phyloP scores from a whole-genome alignment of 2,329 filamentous ascomycete genomes.

The Tolypocladium inflatum region DNA sequence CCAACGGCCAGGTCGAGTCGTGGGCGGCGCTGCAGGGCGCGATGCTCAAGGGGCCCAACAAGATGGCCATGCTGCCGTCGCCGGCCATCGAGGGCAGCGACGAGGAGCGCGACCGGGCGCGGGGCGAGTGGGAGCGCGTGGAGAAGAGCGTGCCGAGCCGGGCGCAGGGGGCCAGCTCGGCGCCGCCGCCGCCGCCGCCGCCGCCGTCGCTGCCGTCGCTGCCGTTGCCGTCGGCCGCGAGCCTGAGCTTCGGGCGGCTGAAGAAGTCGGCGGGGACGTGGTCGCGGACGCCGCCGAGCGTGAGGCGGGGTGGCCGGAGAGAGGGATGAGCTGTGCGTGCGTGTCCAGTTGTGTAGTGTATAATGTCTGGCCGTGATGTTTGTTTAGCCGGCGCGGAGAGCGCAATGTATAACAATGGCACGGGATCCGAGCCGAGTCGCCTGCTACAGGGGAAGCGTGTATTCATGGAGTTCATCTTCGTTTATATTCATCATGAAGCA shows the following conservation, averaged over 20 bases:
- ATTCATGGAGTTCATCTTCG: neutral
- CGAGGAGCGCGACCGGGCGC: slow-evolving; percentile 13
- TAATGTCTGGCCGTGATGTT: neutral
- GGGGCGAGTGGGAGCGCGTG: slow-evolving; percentile 17
- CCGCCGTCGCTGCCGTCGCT: slow-evolving; percentile 10
- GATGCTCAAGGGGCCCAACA: slow-evolving; percentile 21
- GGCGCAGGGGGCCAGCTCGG: slow-evolving; percentile 9
- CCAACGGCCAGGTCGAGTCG: slow-evolving; percentile 48
- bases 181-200: slow-evolving; percentile 13
- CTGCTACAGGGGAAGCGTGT: neutral
- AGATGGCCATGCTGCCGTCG: slow-evolving; percentile 15
- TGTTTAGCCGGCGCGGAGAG: neutral
- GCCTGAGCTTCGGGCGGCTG: slow-evolving; percentile 40
- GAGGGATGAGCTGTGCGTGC: slow-evolving; percentile 1
- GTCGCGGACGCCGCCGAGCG: slow-evolving; percentile 31
- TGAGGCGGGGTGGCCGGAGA: slow-evolving; percentile 24
- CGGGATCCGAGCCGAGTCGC: neutral
- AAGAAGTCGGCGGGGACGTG: slow-evolving; percentile 38
- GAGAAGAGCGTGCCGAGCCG: slow-evolving; percentile 12
- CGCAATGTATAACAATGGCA: neutral
- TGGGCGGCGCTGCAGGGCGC: slow-evolving; percentile 40
- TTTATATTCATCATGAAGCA: no score
- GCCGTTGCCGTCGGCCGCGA: slow-evolving; percentile 25
- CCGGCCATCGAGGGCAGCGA: slow-evolving; percentile 18
- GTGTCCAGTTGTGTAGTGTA: neutral